Percentiles rank a stretch among this genome's conserved stretches.
Conservation (phyloP, 2,329 filamentous ascomycete genomes). For the Aureobasidium sp. region DNA sequence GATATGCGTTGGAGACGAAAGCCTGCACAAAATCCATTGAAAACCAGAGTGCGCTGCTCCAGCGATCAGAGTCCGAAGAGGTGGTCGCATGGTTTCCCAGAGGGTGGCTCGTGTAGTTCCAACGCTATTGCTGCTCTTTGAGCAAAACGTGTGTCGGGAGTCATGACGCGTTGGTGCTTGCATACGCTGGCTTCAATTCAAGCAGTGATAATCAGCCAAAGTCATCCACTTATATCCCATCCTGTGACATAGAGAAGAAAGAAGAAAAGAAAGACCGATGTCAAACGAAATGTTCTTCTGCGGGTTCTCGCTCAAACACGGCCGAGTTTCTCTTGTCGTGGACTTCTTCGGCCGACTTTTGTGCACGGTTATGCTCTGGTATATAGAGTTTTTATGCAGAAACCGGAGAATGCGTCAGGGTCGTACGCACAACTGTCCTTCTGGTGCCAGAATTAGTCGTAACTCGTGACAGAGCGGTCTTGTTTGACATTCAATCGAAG, state of each 20-base stretch:
- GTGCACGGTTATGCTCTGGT: neutral
- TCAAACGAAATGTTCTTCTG: neutral
- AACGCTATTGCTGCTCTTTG: neutral
- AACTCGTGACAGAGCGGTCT: neutral
- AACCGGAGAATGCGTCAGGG: neutral
- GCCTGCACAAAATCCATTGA: neutral
- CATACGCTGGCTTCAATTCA: neutral
- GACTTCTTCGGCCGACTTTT: neutral
- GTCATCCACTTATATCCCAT: neutral
- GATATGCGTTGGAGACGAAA: neutral
- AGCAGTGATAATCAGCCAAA: neutral
- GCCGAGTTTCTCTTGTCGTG: neutral
- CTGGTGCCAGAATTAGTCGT: fast-evolving
- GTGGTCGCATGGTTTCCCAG: neutral
- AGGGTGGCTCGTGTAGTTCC: neutral
- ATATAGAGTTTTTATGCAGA: neutral
- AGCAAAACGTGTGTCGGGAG: neutral
- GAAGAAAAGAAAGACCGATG: neutral
- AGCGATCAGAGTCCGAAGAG: neutral
- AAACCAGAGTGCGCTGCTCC: neutral
- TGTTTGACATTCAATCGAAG: neutral
- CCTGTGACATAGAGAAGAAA: neutral
- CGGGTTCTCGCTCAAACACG: neutral
- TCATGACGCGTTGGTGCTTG: neutral
- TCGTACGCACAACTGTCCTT: neutral